phyloP scores from a whole-genome alignment of 1,284 basidiomycete species.

The Cystodermella granulosa region DNA sequence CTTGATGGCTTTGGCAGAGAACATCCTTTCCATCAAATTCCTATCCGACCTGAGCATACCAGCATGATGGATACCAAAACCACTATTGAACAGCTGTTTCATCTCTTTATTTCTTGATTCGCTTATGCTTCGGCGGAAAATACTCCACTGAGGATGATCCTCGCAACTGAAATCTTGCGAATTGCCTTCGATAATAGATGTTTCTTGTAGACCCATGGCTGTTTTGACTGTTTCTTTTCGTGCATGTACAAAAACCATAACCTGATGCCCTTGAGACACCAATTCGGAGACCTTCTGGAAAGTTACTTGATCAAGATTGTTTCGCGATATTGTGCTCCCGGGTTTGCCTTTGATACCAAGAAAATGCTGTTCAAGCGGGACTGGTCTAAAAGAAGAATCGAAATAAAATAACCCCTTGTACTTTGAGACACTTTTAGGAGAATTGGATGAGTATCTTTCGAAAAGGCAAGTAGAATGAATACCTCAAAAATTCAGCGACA shows the following conservation, averaged over 20 bases:
- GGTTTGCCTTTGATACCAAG: conserved; percentile 93
- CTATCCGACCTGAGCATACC: conserved; percentile 95
- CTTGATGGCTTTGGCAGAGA: conserved; percentile 87
- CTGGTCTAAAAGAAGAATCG: conserved; percentile 93
- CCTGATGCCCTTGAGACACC: conserved; percentile 87
- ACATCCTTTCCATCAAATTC: conserved; percentile 94
- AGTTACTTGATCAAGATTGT: conserved; percentile 85
- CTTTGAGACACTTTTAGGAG: conserved; percentile 69
- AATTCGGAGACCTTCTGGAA: conserved; percentile 88
- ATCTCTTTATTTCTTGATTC: conserved; percentile 92
- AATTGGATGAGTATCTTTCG: conserved; percentile 2
- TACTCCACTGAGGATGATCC: conserved; percentile 71
- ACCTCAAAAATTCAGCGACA: conserved; percentile 93
- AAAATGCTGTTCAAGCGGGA: conserved; percentile 97
- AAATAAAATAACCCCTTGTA: conserved; percentile 97
- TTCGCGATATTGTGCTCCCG: conserved; percentile 67
- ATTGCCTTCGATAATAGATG: conserved; percentile 69
- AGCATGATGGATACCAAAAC: conserved; percentile 98
- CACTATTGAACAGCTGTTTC: conserved; percentile 88
- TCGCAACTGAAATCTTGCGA: conserved; percentile 75
- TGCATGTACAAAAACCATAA: conserved; percentile 99
- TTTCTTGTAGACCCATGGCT: conserved; percentile 80
- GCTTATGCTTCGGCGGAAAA: conserved; percentile 75
- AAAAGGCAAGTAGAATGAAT: conserved; percentile 13
- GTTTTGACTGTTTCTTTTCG: conserved; percentile 97